Percentiles rank a stretch among this genome's conserved stretches.
These are phyloP conservation scores for Hericium coralloides DNA, from an alignment of 768 basidiomycete genomes.

Conservation along the genomic window DNA sequence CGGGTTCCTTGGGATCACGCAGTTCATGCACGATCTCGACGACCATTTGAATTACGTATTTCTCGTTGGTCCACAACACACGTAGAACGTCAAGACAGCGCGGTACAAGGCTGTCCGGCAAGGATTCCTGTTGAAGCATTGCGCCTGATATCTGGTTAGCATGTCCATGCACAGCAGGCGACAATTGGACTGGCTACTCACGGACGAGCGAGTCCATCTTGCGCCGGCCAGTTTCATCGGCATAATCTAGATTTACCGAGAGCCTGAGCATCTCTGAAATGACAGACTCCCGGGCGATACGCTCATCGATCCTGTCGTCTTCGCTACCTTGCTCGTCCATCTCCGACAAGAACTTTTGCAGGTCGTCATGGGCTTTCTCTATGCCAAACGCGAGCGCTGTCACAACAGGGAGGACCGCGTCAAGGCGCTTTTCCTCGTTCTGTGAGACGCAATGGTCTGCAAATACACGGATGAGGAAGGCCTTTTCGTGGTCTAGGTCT, in stretches of 20 bases:
- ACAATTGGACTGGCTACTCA: slow-evolving; percentile 29
- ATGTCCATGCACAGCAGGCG: not conserved
- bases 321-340: slow-evolving; percentile 28
- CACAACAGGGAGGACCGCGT: slow-evolving; percentile 73
- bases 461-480: slow-evolving; percentile 78
- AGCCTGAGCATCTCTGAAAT: slow-evolving; percentile 77
- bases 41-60: slow-evolving; percentile 79
- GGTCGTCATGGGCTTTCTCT: slow-evolving; percentile 59
- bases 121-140: slow-evolving; percentile 65
- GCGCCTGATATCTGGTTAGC: slow-evolving; percentile 39
- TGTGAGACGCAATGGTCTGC: slow-evolving; percentile 64
- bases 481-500: slow-evolving; percentile 59
- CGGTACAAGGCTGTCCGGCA: slow-evolving; percentile 64
- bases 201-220: slow-evolving; percentile 84
- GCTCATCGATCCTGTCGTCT: slow-evolving; percentile 36
- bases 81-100: slow-evolving; percentile 79
- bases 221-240: slow-evolving; percentile 83
- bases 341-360: slow-evolving; percentile 34
- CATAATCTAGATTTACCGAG: slow-evolving; percentile 77
- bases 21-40: slow-evolving; percentile 85
- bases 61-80: slow-evolving; percentile 60
- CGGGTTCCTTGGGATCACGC: slow-evolving; percentile 44
- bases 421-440: slow-evolving; percentile 54
- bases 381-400: slow-evolving; percentile 72
- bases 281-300: slow-evolving; percentile 49